These are phyloP conservation scores for Amanita thiersii DNA, from an alignment of 768 basidiomycete genomes.

Conservation along the genomic window DNA sequence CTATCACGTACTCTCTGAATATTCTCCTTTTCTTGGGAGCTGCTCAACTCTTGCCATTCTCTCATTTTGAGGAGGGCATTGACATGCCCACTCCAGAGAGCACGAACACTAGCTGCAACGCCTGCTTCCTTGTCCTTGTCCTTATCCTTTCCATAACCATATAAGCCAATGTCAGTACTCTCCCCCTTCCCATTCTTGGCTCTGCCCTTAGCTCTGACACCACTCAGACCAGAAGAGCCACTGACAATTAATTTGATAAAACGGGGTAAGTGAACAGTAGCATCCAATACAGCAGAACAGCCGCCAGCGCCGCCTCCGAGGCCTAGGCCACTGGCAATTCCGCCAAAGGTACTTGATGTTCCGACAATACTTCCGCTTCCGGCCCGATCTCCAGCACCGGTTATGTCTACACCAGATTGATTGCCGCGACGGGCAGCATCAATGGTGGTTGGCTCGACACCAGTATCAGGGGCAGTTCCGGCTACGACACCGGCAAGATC, in stretches of 20 bases:
- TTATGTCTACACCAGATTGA: conserved; percentile 4
- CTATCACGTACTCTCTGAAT: conserved; percentile 15
- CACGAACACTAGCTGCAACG: conserved; percentile 28
- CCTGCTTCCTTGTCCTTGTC: conserved; percentile 25
- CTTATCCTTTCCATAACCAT: conserved; percentile 17
- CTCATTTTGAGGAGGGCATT: conserved; percentile 27
- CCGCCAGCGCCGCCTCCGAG: conserved; percentile 24
- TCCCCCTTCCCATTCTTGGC: conserved; percentile 5
- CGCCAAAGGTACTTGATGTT: conserved; percentile 6
- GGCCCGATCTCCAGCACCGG: conserved; percentile 10
- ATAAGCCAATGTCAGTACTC: conserved; percentile 8
- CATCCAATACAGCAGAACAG: conserved; percentile 33
- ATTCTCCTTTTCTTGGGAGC: conserved; percentile 12
- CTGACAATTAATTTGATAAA: conserved; percentile 40
- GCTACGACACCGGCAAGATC: conserved; percentile 30
- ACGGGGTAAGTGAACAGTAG: conserved; percentile 42
- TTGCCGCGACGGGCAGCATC: conserved; percentile 3
- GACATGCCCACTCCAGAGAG: conserved; percentile 38
- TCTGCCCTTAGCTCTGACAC: conserved; percentile 2
- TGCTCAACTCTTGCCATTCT: conserved; percentile 22
- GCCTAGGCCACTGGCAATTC: conserved; percentile 24
- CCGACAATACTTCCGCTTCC: conserved; percentile 30
- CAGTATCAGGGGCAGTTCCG: conserved; percentile 21
- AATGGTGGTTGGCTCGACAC: conserved; percentile 13
- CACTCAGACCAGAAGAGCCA: conserved; percentile 5